Conservation (phyloP, 768 basidiomycete genomes). For the Boletus sensibilis region DNA sequence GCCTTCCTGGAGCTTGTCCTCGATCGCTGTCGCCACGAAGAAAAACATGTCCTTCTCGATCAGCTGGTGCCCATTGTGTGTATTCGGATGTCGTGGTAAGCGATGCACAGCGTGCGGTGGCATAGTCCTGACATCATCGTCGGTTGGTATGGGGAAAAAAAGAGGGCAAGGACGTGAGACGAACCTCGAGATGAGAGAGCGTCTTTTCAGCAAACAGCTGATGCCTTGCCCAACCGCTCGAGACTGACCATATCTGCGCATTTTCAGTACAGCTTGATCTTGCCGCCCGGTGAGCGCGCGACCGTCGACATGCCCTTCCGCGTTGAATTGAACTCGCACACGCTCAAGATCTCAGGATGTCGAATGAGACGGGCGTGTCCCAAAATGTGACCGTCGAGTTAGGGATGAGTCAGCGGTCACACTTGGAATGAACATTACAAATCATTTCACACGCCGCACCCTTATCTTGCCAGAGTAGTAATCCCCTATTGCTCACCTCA, state of each 20-base stretch:
- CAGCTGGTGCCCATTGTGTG: slow-evolving; percentile 77
- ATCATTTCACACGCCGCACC: too few relatives aligned
- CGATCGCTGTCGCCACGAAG: slow-evolving; percentile 95
- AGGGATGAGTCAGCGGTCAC: too few relatives aligned
- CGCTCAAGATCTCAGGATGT: slow-evolving; percentile 91
- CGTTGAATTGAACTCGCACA: slow-evolving; percentile 98
- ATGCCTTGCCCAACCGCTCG: slow-evolving; percentile 82
- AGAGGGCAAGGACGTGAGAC: slow-evolving; percentile 1
- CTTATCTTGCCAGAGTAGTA: too few relatives aligned
- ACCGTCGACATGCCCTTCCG: slow-evolving; percentile 98
- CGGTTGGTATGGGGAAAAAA: neutral
- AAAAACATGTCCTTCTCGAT: slow-evolving; percentile 94
- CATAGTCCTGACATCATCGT: slow-evolving; percentile 68
- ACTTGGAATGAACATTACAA: too few relatives aligned
- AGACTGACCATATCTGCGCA: slow-evolving; percentile 98
- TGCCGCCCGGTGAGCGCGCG: slow-evolving; percentile 81
- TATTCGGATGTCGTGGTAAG: slow-evolving; percentile 95
- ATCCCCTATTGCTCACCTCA: too few relatives aligned
- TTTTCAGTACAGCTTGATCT: slow-evolving; percentile 93
- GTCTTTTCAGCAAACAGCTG: slow-evolving; percentile 87
- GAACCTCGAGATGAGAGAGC: slow-evolving; percentile 84
- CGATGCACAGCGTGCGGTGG: slow-evolving; percentile 94
- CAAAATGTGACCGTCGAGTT: too few relatives aligned
- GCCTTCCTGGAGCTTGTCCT: slow-evolving; percentile 97
- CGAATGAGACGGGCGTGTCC: too few relatives aligned